phyloP scores from a whole-genome alignment of 2,329 filamentous ascomycete genomes.

The Aureobasidium vineae region DNA sequence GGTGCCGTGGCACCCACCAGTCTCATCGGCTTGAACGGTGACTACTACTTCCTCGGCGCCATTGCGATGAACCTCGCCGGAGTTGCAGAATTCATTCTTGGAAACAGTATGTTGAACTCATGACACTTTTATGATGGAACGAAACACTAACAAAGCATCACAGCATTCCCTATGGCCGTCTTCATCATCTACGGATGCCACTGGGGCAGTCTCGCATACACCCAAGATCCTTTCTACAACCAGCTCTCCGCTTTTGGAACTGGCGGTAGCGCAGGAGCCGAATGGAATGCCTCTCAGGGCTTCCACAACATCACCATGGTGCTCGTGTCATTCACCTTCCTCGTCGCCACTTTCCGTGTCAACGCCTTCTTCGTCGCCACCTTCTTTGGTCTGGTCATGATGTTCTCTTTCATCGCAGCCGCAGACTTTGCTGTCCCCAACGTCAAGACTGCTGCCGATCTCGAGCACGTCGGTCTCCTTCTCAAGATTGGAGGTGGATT shows the following conservation, averaged over 20 bases:
- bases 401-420: slow-evolving; percentile 35
- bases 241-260: slow-evolving; percentile 28
- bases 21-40: slow-evolving; percentile 31
- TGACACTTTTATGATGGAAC: not conserved
- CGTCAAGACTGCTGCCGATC: slow-evolving; percentile 29
- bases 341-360: slow-evolving; percentile 32
- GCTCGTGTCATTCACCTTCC: slow-evolving; percentile 34
- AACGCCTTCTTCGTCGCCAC: slow-evolving; percentile 33
- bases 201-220: slow-evolving; percentile 34
- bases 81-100: slow-evolving; percentile 35
- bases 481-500: slow-evolving; percentile 35
- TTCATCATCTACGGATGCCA: slow-evolving; percentile 36
- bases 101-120: slow-evolving; percentile 30
- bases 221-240: slow-evolving; percentile 32
- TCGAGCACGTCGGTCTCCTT: slow-evolving; percentile 30
- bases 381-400: slow-evolving; percentile 34
- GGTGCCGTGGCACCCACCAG: slow-evolving; percentile 31
- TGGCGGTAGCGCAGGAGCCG: slow-evolving; percentile 29
- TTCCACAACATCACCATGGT: slow-evolving; percentile 35
- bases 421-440: slow-evolving; percentile 32
- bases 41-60: slow-evolving; percentile 35
- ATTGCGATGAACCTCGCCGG: slow-evolving; percentile 35
- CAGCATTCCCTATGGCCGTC: slow-evolving; percentile 35
- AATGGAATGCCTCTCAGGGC: slow-evolving; percentile 32
- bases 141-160: not conserved